phyloP scores from a whole-genome alignment of 345 rosid genomes.

The Toxicodendron radicans region DNA sequence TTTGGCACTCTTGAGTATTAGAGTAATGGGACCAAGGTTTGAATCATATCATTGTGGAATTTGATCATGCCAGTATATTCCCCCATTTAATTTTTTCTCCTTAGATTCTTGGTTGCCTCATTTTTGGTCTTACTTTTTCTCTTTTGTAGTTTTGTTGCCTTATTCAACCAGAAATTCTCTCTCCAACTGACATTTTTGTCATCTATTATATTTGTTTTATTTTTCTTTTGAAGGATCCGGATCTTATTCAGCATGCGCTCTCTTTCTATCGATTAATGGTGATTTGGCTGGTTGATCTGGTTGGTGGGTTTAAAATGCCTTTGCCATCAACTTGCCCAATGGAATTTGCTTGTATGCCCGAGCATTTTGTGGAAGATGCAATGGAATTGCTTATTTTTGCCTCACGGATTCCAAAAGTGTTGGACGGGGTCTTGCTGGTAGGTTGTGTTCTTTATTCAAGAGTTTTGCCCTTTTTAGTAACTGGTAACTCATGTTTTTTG shows the following conservation, averaged over 20 bases:
- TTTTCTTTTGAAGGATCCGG: slow-evolving; percentile 57
- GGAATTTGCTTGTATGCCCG: slow-evolving; percentile 96
- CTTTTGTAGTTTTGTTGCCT: background rate
- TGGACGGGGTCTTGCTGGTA: slow-evolving; percentile 89
- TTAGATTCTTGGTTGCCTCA: background rate
- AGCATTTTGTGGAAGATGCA: slow-evolving; percentile 99
- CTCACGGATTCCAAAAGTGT: slow-evolving; percentile 84
- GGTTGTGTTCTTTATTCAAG: slow-evolving; percentile 16
- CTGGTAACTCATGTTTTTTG: slow-evolving; percentile 4
- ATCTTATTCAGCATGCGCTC: slow-evolving; percentile 75
- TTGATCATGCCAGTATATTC: background rate
- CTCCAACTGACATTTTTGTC: slow-evolving; percentile 11
- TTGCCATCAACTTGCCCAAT: slow-evolving; percentile 75
- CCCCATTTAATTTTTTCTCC: background rate
- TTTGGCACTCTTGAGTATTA: slow-evolving; percentile 5
- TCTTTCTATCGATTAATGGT: slow-evolving; percentile 87
- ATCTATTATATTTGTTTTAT: background rate
- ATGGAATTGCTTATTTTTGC: slow-evolving; percentile 94
- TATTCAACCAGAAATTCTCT: background rate
- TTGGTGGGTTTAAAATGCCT: slow-evolving; percentile 98
- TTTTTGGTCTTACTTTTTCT: background rate
- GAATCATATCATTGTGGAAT: slow-evolving; percentile 4
- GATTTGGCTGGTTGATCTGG: slow-evolving; percentile 85
- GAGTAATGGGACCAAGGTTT: background rate
- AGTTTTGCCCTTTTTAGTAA: background rate